phyloP scores from a whole-genome alignment of 163 green algal species.

The Scenedesmus sp. region DNA sequence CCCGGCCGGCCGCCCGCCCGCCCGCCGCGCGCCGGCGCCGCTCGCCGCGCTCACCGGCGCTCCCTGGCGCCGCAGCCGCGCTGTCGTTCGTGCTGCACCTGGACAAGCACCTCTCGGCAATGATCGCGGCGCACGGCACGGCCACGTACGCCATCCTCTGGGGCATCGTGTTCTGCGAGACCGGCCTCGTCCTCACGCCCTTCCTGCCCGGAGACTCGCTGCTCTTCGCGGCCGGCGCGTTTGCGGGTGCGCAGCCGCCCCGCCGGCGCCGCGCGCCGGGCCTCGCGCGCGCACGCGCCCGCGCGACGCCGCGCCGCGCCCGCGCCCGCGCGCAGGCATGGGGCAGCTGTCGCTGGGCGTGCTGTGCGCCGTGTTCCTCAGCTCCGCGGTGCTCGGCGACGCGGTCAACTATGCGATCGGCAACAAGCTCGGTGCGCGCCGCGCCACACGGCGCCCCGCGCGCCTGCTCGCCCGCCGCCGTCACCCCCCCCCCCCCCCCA shows the following conservation, averaged over 20 bases:
- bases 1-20: too few relatives aligned
- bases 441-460: background rate
- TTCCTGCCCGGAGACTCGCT: conserved; percentile 95
- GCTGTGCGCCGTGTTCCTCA: conserved; percentile 79
- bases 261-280: background rate
- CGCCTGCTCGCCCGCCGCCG: background rate
- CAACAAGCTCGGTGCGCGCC: conserved; percentile 64
- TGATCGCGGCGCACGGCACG: conserved; percentile 75
- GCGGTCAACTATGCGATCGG: conserved; percentile 92
- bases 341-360: conserved; percentile 74
- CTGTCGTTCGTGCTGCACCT: conserved; percentile 87
- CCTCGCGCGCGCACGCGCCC: background rate
- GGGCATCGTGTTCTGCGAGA: conserved; percentile 95
- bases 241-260: conserved; percentile 58
- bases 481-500: background rate
- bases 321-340: conserved; percentile 80
- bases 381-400: conserved; percentile 85
- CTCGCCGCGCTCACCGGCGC: too few relatives aligned
- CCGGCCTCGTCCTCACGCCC: conserved; percentile 89
- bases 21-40: too few relatives aligned
- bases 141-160: conserved; percentile 87
- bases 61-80: conserved; percentile 53
- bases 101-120: conserved; percentile 81
- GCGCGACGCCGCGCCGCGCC: conserved; percentile 58
- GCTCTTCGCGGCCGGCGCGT: conserved; percentile 88